phyloP scores from a whole-genome alignment of 2,329 filamentous ascomycete genomes.

The Ophiosphaerella korrae region DNA sequence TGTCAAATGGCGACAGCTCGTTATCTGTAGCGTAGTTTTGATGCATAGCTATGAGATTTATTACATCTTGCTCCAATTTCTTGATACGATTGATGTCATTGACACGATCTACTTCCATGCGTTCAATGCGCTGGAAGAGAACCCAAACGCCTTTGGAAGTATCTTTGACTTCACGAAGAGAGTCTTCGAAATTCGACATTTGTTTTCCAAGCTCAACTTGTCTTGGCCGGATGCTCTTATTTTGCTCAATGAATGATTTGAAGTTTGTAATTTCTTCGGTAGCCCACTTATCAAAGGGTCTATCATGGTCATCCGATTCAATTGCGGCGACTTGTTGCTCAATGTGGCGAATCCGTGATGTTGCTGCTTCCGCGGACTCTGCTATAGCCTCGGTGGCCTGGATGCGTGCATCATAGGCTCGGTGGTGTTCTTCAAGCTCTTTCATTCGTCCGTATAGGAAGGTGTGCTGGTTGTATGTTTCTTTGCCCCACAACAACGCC shows the following conservation, averaged over 20 bases:
- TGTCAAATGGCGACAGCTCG: background rate
- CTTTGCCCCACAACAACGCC: constrained; percentile 48
- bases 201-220: constrained; percentile 19
- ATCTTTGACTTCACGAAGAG: constrained; percentile 7
- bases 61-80: constrained; percentile 14
- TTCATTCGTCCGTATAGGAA: constrained; percentile 44
- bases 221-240: constrained; percentile 22
- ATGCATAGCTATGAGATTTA: constrained; percentile 1
- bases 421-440: constrained; percentile 36
- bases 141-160: constrained; percentile 2
- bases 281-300: constrained; percentile 24
- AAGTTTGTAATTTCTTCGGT: constrained; percentile 18
- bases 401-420: constrained; percentile 26
- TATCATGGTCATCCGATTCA: constrained; percentile 27
- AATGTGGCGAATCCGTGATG: constrained; percentile 16
- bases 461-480: constrained; percentile 46
- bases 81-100: constrained; percentile 12
- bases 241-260: constrained; percentile 18
- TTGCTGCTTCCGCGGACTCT: constrained; percentile 20
- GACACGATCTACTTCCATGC: constrained; percentile 13
- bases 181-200: constrained; percentile 14
- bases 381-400: constrained; percentile 22
- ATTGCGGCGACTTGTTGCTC: constrained; percentile 30
- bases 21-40: background rate
- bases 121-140: constrained; percentile 16